Evolutionary conservation across 257 asterid genomes (phyloP).

Genomic region (Echites panduratus): DNA sequence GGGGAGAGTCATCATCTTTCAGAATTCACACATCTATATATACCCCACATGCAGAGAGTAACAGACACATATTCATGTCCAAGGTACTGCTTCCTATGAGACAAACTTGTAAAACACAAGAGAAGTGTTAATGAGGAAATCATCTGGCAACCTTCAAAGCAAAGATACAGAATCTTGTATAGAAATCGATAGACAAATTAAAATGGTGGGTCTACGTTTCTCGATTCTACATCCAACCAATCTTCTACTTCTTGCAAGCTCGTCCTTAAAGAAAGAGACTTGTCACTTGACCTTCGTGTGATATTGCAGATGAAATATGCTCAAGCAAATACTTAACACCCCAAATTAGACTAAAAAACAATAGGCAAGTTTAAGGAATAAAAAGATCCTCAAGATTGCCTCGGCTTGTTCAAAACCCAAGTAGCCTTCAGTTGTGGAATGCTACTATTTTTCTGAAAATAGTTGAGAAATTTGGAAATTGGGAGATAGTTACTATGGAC

Average conservation of each 20-base stretch:
- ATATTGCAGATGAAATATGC: background rate
- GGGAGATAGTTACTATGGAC: background rate
- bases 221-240: slow-evolving; percentile 10
- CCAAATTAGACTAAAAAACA: background rate
- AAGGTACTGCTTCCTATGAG: slow-evolving; percentile 6
- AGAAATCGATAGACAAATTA: slow-evolving; percentile 8
- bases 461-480: background rate
- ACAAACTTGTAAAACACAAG: slow-evolving; percentile 19
- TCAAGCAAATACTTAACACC: background rate
- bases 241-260: background rate
- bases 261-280: background rate
- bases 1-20: background rate
- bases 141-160: slow-evolving; percentile 37
- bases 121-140: slow-evolving; percentile 33
- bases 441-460: background rate
- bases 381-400: background rate
- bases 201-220: slow-evolving; percentile 23
- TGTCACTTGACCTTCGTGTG: background rate
- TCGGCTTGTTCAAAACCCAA: background rate
- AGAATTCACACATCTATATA: background rate
- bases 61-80: background rate
- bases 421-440: background rate
- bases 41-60: background rate
- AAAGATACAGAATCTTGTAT: slow-evolving; percentile 28
- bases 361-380: background rate